A percentile compares a stretch with the other conserved stretches of the same genome.
Evolutionary conservation across 169 alveolate genomes (phyloP).

Genomic region (Nephromyces sp.): DNA sequence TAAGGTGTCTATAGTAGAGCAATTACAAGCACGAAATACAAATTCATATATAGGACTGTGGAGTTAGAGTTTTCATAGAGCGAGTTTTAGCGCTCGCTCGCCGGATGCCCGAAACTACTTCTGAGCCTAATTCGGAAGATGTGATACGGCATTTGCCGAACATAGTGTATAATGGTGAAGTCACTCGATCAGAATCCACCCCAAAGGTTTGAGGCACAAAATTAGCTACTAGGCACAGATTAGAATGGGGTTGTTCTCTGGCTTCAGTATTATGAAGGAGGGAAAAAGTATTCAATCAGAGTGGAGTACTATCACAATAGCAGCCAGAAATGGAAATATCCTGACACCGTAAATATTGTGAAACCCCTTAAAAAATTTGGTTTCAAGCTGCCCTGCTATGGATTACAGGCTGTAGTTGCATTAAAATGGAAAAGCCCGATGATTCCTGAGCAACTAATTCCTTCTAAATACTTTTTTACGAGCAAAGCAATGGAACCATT

Average conservation of each 20-base stretch:
- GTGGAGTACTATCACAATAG: slow-evolving; percentile 49
- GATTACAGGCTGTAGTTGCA: slow-evolving; percentile 26
- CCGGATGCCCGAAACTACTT: slow-evolving; percentile 63
- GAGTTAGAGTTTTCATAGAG: slow-evolving; percentile 70
- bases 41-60: slow-evolving; percentile 60
- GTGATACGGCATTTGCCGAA: slow-evolving; percentile 33
- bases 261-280: slow-evolving; percentile 43
- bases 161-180: too few species aligned
- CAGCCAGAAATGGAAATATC: slow-evolving; percentile 36
- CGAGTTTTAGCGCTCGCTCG: slow-evolving; percentile 63
- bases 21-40: neutral
- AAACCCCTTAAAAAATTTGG: too few species aligned
- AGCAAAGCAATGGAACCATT: slow-evolving; percentile 58
- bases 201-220: too few species aligned
- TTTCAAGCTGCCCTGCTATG: too few species aligned
- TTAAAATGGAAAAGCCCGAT: slow-evolving; percentile 64
- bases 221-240: too few species aligned
- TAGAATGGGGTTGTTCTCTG: too few species aligned
- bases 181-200: too few species aligned
- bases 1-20: neutral
- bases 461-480: slow-evolving; percentile 56
- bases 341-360: slow-evolving; percentile 26
- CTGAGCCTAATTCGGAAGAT: slow-evolving; percentile 44
- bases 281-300: slow-evolving; percentile 34
- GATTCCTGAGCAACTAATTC: slow-evolving; percentile 59